Percentiles rank a stretch among this genome's conserved stretches.
These are phyloP conservation scores for Diatrype stigma DNA, from an alignment of 2,329 filamentous ascomycete species.

Conservation along the genomic window DNA sequence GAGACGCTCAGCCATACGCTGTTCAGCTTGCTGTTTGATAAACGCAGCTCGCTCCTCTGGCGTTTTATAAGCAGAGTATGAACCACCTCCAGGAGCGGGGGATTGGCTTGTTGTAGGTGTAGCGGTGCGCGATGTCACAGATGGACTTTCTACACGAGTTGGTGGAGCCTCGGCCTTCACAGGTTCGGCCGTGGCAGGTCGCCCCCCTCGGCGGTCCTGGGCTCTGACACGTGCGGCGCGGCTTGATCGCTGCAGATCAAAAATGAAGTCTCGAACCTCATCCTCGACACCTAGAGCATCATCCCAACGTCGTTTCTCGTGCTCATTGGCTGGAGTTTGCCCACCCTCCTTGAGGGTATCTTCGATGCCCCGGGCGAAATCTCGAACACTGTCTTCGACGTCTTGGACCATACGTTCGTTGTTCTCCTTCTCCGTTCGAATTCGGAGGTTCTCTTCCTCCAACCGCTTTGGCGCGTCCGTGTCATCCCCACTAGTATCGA, in stretches of 20 bases:
- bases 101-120: slow-evolving; percentile 41
- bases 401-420: slow-evolving; percentile 96
- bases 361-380: slow-evolving; percentile 81
- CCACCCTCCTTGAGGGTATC: slow-evolving; percentile 79
- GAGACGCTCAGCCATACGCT: slow-evolving; percentile 92
- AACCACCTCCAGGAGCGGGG: slow-evolving; percentile 51
- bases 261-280: slow-evolving; percentile 96
- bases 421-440: slow-evolving; percentile 81
- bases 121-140: slow-evolving; percentile 51
- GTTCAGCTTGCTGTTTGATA: slow-evolving; percentile 95
- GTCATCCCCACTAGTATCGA: slow-evolving; percentile 65
- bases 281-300: slow-evolving; percentile 95
- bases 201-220: slow-evolving; percentile 49
- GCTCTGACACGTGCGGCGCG: slow-evolving; percentile 65
- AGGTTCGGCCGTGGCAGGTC: slow-evolving; percentile 37
- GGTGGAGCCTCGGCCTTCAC: slow-evolving; percentile 42
- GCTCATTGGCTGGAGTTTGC: slow-evolving; percentile 73
- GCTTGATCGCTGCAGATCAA: slow-evolving; percentile 85
- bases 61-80: slow-evolving; percentile 81
- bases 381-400: slow-evolving; percentile 91
- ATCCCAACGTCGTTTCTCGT: slow-evolving; percentile 91
- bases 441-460: slow-evolving; percentile 80
- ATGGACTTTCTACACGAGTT: slow-evolving; percentile 47
- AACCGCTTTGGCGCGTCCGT: slow-evolving; percentile 76
- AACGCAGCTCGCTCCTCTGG: slow-evolving; percentile 92